A percentile compares a stretch with the other conserved stretches of the same genome.
phyloP scores from a whole-genome alignment of 148 eudicot genomes.

The Amaranthus palmeri region DNA sequence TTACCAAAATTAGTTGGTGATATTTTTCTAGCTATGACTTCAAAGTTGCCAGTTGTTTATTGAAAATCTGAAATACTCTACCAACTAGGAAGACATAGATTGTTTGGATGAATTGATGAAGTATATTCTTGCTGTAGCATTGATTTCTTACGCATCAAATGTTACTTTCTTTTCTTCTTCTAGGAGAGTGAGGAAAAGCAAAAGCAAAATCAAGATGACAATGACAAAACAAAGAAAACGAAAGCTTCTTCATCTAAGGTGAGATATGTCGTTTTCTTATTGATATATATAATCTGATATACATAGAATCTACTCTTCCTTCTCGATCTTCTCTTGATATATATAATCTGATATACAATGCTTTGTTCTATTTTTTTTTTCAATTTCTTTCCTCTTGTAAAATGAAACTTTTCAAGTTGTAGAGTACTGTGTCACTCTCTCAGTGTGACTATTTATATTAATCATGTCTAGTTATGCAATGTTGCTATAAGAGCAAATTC shows the following conservation, averaged over 20 bases:
- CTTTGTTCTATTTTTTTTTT: too few species aligned
- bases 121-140: not conserved
- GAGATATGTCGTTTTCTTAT: not conserved
- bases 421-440: too few species aligned
- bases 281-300: too few species aligned
- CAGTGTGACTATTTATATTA: too few species aligned
- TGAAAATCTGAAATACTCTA: not conserved
- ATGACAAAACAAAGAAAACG: conserved; percentile 1
- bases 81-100: not conserved
- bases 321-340: too few species aligned
- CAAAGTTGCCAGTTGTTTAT: not conserved
- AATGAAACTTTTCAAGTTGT: too few species aligned
- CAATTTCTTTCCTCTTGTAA: too few species aligned
- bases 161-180: not conserved
- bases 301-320: too few species aligned
- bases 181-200: conserved; percentile 30
- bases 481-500: not conserved
- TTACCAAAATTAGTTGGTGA: not conserved
- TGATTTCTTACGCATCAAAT: not conserved
- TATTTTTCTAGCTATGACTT: not conserved
- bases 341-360: too few species aligned
- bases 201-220: conserved; percentile 15
- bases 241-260: conserved; percentile 24
- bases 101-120: not conserved
- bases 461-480: too few species aligned